These are phyloP conservation scores for Teunomyces lycoperdinae DNA, from an alignment of 805 yeast species.

Conservation along the genomic window DNA sequence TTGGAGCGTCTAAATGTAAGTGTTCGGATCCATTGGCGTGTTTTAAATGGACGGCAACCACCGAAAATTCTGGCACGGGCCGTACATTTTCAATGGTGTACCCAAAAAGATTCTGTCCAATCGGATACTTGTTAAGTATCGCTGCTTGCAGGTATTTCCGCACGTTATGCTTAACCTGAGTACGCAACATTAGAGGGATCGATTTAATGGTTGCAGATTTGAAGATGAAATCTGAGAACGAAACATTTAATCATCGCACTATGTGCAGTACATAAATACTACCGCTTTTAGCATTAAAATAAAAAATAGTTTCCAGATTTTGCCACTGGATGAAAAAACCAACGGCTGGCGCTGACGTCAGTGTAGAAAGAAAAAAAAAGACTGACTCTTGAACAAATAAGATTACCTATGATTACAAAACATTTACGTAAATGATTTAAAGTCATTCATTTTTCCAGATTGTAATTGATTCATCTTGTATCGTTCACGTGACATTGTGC, in stretches of 20 bases:
- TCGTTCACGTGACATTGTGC: background rate
- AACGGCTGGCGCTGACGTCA: too few relatives aligned
- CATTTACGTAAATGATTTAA: too few relatives aligned
- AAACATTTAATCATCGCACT: too few relatives aligned
- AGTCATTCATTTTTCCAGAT: too few relatives aligned
- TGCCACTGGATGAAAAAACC: too few relatives aligned
- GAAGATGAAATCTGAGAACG: background rate
- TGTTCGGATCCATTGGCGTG: conserved; percentile 82
- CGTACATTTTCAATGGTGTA: conserved; percentile 61
- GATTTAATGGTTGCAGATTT: background rate
- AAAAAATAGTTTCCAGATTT: too few relatives aligned
- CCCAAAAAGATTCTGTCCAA: conserved; percentile 64
- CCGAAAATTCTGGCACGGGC: conserved; percentile 76
- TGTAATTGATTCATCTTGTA: too few relatives aligned
- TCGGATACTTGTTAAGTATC: conserved; percentile 47
- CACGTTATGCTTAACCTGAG: background rate
- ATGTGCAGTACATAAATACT: too few relatives aligned
- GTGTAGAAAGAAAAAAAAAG: too few relatives aligned
- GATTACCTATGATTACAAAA: too few relatives aligned
- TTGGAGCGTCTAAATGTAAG: conserved; percentile 75
- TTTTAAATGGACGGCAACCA: conserved; percentile 70
- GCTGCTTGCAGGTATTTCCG: conserved; percentile 2
- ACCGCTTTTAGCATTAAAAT: too few relatives aligned
- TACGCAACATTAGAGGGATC: background rate
- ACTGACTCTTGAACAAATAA: too few relatives aligned